Base-by-base conservation (phyloP, 1,284 basidiomycete genomes). In the Leccinum proximum region DNA sequence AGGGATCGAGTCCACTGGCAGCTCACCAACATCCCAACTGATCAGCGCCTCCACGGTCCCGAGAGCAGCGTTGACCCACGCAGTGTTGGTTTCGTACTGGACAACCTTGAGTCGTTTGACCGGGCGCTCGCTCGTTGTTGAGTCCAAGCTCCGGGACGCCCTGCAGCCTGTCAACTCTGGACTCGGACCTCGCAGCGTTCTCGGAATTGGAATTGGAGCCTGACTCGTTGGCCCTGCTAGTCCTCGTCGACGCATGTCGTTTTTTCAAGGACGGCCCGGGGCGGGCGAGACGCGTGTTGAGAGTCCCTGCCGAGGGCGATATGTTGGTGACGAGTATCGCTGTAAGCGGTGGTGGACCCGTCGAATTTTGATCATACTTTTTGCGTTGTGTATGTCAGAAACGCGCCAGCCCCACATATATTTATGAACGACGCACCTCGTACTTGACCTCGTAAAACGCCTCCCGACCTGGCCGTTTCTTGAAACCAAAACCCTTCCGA, bases 331-430 rank as follows among this genome's bases (percentile, higher is more conserved):
- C 79, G 13, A 97, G 83, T 1, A 98, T 84, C 3, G 87, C 84
- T 0, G 87, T 85, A 0, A 91, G 87, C 0, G 93, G 94, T n/a
- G 89, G 84, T 0, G 88, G 84, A 1, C 90, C 91, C 2, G 81
- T 81, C 2, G 93, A 94, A 72, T 93, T 81, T 35, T 79, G 77
- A 75, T 97, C 95, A 79, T 90, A 89, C 91, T 95, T 76, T 94
- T 75, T 10, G 0, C 14, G 18, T 18, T 58, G 66, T 35, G n/a
- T 53, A 62, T 30, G 64, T 70, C 65, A 70, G 67, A 68, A 64
- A 61, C 37, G 56, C 33, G 30, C 54, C 33, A 22, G 13, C 6
- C 18, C 4, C 38, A 56, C 1, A 56, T 18, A 33, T 33, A 50
- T 40, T n/a, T 54, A 59, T 40, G 65, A 40, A 67, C 57, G 60